Base-by-base conservation (phyloP, 2,329 filamentous ascomycete species). In the Juglanconis oblonga region DNA sequence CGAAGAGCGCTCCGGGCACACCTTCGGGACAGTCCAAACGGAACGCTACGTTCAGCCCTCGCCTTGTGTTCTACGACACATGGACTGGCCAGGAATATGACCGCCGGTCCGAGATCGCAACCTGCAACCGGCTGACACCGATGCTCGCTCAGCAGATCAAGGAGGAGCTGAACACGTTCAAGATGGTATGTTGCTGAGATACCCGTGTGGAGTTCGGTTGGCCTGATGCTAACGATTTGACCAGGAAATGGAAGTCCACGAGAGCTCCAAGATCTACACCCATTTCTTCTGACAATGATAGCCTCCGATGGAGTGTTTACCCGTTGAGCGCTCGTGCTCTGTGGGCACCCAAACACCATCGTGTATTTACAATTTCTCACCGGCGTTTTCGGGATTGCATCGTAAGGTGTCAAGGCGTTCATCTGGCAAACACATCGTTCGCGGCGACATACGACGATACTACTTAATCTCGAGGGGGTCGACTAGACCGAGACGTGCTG, bases 201-300 rank as follows among this genome's bases (percentile, higher is more conserved):
- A 36, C 31, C 6, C 24, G 11, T 10, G 8, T 7, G 29, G 8
- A 44, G 7, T 45, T 17, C 11, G 17, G 71, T 73, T 51, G 51
- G 68, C 40, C 36, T 50, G 52, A 64, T 31, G 66, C 79, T 84
- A 74, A 85, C 68, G 44, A 17, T n/a, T 9, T 10, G 14, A 57
- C 44, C 64, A 98, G 95, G 95, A 99, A 80, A 99, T 99, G 95
- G 95, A 98, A 81, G 95, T 99, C 70, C 95, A 99, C 75, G 95
- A 98, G 78, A 91, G 89, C 74, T 98, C 95, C 67, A 99, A 98
- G 81, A 93, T 97, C 71, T 97, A 99, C 82, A 99, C 95, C 69
- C 95, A 99, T 84, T 99, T 99, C 85, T 98, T 99, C 83, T 99
- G 86, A 94, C 77, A 78, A 82, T 67, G 67, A 62, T 62, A 63